Percentiles rank a stretch among this genome's conserved stretches.
Conservation (phyloP, 768 basidiomycete genomes). For the Kwoniella europaea region DNA sequence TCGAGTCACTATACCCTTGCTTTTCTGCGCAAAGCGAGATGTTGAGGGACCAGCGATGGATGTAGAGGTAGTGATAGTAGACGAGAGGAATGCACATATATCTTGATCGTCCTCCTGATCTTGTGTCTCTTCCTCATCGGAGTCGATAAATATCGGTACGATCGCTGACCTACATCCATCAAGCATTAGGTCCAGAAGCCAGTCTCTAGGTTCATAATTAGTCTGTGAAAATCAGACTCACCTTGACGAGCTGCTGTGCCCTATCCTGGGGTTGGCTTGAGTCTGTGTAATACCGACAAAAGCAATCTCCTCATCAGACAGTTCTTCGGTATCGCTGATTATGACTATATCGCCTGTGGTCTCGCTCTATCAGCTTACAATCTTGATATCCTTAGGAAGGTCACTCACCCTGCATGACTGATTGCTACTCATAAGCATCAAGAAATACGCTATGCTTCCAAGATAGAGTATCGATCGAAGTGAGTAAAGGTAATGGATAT, state of each 20-base stretch:
- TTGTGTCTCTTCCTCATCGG: constrained; percentile 10
- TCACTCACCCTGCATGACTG: too few relatives aligned
- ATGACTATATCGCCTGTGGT: constrained; percentile 26
- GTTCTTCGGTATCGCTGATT: constrained; percentile 34
- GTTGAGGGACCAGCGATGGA: neutral
- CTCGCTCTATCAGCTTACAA: too few relatives aligned
- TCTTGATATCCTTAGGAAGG: too few relatives aligned
- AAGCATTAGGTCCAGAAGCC: too few relatives aligned
- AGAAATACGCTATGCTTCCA: too few relatives aligned
- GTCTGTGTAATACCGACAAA: constrained; percentile 26
- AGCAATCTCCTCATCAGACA: constrained; percentile 38
- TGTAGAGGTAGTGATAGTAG: neutral
- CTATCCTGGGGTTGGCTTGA: neutral
- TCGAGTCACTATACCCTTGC: neutral
- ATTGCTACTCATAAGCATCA: too few relatives aligned
- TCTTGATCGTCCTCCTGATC: constrained; percentile 19
- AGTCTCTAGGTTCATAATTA: too few relatives aligned
- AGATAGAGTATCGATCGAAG: too few relatives aligned
- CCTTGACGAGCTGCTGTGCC: constrained; percentile 6
- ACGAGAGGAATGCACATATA: constrained; percentile 9
- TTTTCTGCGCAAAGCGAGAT: neutral
- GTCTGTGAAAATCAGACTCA: too few relatives aligned
- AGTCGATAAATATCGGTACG: constrained; percentile 21
- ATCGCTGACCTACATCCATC: neutral
- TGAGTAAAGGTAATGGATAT: too few relatives aligned